Evolutionary conservation across 2,329 filamentous ascomycete species (phyloP).

Genomic region (Emmonsia crescens): DNA sequence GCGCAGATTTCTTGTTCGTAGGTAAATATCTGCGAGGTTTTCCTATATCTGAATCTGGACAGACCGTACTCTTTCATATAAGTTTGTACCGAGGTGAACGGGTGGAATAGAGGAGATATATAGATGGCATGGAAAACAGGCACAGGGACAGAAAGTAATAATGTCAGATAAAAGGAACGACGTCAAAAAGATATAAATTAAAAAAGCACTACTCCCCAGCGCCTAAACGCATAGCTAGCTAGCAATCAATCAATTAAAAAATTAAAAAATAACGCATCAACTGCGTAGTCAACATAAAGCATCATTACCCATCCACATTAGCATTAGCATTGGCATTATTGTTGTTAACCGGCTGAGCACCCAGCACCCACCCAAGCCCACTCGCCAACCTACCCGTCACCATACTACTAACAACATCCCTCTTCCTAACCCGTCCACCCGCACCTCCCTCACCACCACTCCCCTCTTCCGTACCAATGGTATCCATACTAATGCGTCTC

Average conservation of each 20-base stretch:
- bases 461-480: constrained; percentile 3
- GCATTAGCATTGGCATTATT: constrained; percentile 8
- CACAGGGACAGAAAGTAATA: no score
- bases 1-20: no score
- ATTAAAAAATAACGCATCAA: neutral
- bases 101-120: no score
- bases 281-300: neutral
- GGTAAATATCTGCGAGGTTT: no score
- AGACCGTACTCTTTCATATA: no score
- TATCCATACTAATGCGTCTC: neutral
- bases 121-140: no score
- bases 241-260: neutral
- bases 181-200: neutral
- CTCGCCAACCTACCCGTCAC: constrained; percentile 52
- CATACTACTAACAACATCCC: constrained; percentile 51
- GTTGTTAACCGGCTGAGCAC: constrained; percentile 37
- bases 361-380: constrained; percentile 55
- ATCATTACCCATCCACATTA: neutral
- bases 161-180: neutral
- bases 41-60: no score
- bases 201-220: neutral
- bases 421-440: constrained; percentile 33
- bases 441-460: constrained; percentile 13
- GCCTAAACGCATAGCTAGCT: neutral
- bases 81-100: no score